Evolutionary conservation across 176 grass and related monocot genomes (phyloP), one percentile per base, ranked within the genome.

Genomic region (Guadua angustifolia): DNA sequence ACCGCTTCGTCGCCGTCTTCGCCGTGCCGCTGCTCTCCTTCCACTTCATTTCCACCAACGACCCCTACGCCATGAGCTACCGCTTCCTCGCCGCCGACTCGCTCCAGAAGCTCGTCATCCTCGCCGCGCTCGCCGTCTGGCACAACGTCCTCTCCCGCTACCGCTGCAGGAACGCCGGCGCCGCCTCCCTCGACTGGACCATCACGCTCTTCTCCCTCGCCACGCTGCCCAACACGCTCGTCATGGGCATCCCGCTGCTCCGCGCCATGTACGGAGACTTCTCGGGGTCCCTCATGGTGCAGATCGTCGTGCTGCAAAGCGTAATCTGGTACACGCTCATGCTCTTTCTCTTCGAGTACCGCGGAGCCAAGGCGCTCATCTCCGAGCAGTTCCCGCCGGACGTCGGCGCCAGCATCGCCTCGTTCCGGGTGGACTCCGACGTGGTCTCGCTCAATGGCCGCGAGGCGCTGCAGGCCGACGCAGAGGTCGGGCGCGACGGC

Each of bases 281-380:
- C 83, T 99, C 96, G 1, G 96, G 96, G 2, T 73, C 66, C 0
- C 93, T 99, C 45, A 99, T 99, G 96, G 96, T 99, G 32, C 96
- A 99, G 85, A 92, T 99, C 83, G 96, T 99, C 0, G 96, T 99
- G 60, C 86, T 95, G n/a, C 96, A 99, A 70, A 99, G 96, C 80
- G 89, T 99, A 42, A 87, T 99, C 44, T 99, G 96, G 96, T 99
- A 99, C 87, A 99, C 96, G 36, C 89, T 99, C 42, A 99, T 99
- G 96, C 91, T 99, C 35, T 95, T 99, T 89, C 78, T 99, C 33
- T 99, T 99, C 83, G 96, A 99, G 96, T 99, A 99, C 89, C 93
- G 96, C 36, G 96, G 93, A 69, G 96, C 96, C 77, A 95, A 92
- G 88, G 81, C 93, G 77, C 85, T 99, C 78, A 99, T 99, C 89